Evolutionary conservation across 2,329 filamentous ascomycete species (phyloP).

Genomic region (Fusarium napiforme): DNA sequence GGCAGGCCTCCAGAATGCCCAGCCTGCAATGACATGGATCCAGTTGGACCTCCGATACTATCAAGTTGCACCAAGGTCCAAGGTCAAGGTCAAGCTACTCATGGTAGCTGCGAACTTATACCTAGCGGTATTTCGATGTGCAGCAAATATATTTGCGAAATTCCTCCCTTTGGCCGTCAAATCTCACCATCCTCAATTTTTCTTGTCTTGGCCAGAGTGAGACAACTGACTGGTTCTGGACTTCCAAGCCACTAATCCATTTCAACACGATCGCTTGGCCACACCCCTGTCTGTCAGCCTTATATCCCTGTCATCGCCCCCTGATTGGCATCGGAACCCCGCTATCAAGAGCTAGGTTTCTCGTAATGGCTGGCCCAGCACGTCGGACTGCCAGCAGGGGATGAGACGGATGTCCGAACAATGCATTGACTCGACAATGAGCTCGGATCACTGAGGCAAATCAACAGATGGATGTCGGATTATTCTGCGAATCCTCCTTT

Average conservation of each 20-base stretch:
- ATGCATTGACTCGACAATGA: constrained; percentile 33
- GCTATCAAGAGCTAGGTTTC: constrained; percentile 23
- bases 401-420: constrained; percentile 14
- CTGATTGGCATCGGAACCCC: constrained; percentile 43
- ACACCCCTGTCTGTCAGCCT: constrained; percentile 32
- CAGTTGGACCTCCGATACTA: constrained; percentile 23
- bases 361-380: constrained; percentile 32
- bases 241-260: constrained; percentile 36
- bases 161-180: constrained; percentile 24
- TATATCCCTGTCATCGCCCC: constrained; percentile 36
- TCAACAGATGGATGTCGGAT: background rate
- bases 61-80: constrained; percentile 19
- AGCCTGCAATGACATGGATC: constrained; percentile 24
- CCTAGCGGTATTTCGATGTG: constrained; percentile 4
- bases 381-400: constrained; percentile 26
- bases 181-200: constrained; percentile 36
- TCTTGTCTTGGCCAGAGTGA: constrained; percentile 37
- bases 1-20: constrained; percentile 18
- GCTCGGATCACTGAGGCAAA: constrained; percentile 24
- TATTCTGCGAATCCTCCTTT: constrained; percentile 3
- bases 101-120: constrained; percentile 14
- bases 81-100: constrained; percentile 4
- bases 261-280: constrained; percentile 36
- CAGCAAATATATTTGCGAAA: background rate
- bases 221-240: constrained; percentile 39